These are phyloP conservation scores for Diutina ranongensis DNA, from an alignment of 1,139 yeast species.

Conservation along the genomic window DNA sequence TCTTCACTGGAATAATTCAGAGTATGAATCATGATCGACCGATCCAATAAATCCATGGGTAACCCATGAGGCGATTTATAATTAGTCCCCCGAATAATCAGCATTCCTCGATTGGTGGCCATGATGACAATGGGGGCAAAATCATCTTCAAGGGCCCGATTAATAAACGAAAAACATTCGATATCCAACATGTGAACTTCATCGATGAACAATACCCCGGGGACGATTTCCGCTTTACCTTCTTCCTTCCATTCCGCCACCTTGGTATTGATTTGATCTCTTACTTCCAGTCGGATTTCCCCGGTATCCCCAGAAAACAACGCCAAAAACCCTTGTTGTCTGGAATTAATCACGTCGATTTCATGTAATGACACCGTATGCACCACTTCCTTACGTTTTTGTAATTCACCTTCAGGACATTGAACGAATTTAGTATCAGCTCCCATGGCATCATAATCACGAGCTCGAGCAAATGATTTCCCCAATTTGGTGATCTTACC, in stretches of 20 bases:
- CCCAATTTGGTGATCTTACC: conserved; percentile 94
- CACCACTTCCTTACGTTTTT: conserved; percentile 86
- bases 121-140: conserved; percentile 94
- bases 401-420: conserved; percentile 98
- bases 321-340: conserved; percentile 96
- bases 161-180: conserved; percentile 91
- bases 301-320: conserved; percentile 96
- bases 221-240: conserved; percentile 96
- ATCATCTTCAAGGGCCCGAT: conserved; percentile 94
- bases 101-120: conserved; percentile 96
- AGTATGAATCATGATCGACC: conserved; percentile 89
- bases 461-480: conserved; percentile 86
- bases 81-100: conserved; percentile 86
- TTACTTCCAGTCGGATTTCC: conserved; percentile 88
- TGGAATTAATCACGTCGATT: conserved; percentile 93
- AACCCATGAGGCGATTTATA: conserved; percentile 95
- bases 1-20: conserved; percentile 67
- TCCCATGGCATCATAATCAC: conserved; percentile 99
- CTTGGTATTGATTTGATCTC: conserved; percentile 93
- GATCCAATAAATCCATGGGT: conserved; percentile 87
- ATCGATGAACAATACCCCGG: conserved; percentile 97
- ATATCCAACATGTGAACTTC: conserved; percentile 98
- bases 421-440: conserved; percentile 96
- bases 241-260: conserved; percentile 99
- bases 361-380: conserved; percentile 96